Evolutionary conservation across 108 stramenopile species (phyloP).

Genomic region (Stephanodiscus triporus): DNA sequence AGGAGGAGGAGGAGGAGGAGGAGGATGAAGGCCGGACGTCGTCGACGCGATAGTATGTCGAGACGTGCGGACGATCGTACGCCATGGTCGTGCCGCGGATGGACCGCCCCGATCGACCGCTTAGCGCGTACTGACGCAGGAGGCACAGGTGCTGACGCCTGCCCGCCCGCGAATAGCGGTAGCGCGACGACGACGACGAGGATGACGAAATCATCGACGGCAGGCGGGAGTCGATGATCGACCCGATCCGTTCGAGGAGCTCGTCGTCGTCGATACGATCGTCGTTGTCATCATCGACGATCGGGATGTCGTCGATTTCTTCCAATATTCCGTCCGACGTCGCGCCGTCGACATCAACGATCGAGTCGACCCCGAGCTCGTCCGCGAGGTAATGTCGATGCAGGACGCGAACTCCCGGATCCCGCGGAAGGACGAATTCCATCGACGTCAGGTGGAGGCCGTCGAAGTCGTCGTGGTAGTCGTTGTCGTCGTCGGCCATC

Average conservation of each 20-base stretch:
- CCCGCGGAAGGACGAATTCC: neutral
- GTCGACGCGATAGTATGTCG: slow-evolving; percentile 28
- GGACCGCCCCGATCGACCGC: slow-evolving; percentile 28
- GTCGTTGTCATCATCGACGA: neutral
- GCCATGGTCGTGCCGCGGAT: slow-evolving; percentile 33
- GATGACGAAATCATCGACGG: neutral
- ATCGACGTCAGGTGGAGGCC: no score
- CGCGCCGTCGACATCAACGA: slow-evolving; percentile 3
- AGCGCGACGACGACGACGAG: neutral
- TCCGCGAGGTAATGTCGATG: slow-evolving; percentile 43
- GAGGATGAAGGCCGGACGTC: neutral
- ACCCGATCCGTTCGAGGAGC: slow-evolving; percentile 10
- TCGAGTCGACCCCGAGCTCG: slow-evolving; percentile 31
- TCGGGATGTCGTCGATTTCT: slow-evolving; percentile 38
- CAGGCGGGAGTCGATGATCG: slow-evolving; percentile 18
- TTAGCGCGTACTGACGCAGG: slow-evolving; percentile 39
- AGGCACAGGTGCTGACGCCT: slow-evolving; percentile 36
- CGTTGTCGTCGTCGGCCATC: no score
- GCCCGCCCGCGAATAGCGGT: neutral
- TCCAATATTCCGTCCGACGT: slow-evolving; percentile 28
- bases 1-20: slow-evolving; percentile 18
- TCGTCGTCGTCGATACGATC: slow-evolving; percentile 1
- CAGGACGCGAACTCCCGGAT: slow-evolving; percentile 37
- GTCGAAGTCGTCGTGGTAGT: no score
- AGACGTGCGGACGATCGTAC: slow-evolving; percentile 34